phyloP scores from a whole-genome alignment of 106 monocot species.

The Dendrobium officinale region DNA sequence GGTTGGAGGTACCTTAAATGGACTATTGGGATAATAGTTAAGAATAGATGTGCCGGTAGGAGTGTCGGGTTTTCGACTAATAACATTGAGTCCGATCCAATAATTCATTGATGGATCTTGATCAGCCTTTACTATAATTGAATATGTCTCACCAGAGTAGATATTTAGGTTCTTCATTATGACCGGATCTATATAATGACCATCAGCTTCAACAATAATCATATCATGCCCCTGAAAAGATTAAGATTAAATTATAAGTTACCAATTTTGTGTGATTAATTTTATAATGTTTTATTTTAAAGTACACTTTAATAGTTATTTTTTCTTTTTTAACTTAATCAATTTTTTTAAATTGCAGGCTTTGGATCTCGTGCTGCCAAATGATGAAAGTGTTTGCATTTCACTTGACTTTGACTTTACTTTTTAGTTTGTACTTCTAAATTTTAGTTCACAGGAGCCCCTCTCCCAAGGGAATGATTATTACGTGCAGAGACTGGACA shows the following conservation, averaged over 20 bases:
- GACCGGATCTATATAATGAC: constrained; percentile 67
- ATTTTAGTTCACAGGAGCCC: too few relatives aligned
- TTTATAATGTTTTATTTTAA: too few relatives aligned
- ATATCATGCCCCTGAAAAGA: constrained; percentile 57
- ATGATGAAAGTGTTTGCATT: too few relatives aligned
- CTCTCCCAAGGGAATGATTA: too few relatives aligned
- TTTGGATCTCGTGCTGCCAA: too few relatives aligned
- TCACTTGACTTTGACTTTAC: too few relatives aligned
- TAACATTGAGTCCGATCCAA: constrained; percentile 63
- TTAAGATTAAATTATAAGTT: background rate
- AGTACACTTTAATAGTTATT: too few relatives aligned
- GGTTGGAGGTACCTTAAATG: constrained; percentile 22
- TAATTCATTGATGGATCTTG: constrained; percentile 68
- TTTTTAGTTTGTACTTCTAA: too few relatives aligned
- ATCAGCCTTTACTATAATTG: constrained; percentile 63
- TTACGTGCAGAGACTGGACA: too few relatives aligned
- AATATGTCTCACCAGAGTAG: constrained; percentile 96
- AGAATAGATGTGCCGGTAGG: constrained; percentile 55
- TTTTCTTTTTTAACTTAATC: too few relatives aligned
- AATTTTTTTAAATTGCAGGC: too few relatives aligned
- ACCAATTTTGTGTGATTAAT: too few relatives aligned
- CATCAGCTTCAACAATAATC: constrained; percentile 82
- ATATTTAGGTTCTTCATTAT: constrained; percentile 58
- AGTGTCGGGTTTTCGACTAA: constrained; percentile 47
- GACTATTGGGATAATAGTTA: constrained; percentile 63